Percentiles rank a stretch among this genome's conserved stretches.
These are phyloP conservation scores for Candida sanyaensis DNA, from an alignment of 1,139 yeast species.

Conservation along the genomic window DNA sequence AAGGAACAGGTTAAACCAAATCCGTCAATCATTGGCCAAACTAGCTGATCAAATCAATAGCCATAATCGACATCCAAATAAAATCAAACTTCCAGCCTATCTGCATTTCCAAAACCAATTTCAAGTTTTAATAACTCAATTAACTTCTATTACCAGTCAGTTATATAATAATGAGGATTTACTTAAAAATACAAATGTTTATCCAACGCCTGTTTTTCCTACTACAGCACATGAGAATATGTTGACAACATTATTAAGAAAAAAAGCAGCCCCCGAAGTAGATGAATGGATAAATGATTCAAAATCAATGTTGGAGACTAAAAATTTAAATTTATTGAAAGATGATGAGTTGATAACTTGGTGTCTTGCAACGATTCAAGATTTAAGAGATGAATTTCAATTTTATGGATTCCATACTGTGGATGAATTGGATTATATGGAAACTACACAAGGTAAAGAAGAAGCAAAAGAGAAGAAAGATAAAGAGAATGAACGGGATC, in stretches of 20 bases:
- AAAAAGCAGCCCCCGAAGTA: constrained; percentile 87
- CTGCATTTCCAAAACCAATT: constrained; percentile 70
- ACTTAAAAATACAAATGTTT: constrained; percentile 69
- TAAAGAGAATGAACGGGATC: constrained; percentile 27
- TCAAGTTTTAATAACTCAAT: constrained; percentile 78
- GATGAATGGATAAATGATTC: constrained; percentile 81
- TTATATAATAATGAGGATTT: constrained; percentile 61
- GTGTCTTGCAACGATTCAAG: constrained; percentile 58
- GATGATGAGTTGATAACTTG: constrained; percentile 63
- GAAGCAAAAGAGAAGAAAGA: constrained; percentile 32
- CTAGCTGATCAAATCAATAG: constrained; percentile 45
- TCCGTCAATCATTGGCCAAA: constrained; percentile 44
- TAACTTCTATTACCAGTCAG: constrained; percentile 70
- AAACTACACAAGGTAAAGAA: constrained; percentile 42
- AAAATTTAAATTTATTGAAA: constrained; percentile 20
- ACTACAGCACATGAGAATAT: constrained; percentile 81
- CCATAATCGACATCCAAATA: constrained; percentile 41
- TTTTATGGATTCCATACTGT: constrained; percentile 63
- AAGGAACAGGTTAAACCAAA: constrained; percentile 46
- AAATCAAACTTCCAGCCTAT: constrained; percentile 41
- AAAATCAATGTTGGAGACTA: constrained; percentile 21
- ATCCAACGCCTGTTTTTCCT: constrained; percentile 83
- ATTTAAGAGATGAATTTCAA: constrained; percentile 55
- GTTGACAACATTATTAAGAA: constrained; percentile 78
- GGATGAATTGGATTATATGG: constrained; percentile 42